Conservation (phyloP, 2,329 filamentous ascomycete species). For the Penicillium sp. region DNA sequence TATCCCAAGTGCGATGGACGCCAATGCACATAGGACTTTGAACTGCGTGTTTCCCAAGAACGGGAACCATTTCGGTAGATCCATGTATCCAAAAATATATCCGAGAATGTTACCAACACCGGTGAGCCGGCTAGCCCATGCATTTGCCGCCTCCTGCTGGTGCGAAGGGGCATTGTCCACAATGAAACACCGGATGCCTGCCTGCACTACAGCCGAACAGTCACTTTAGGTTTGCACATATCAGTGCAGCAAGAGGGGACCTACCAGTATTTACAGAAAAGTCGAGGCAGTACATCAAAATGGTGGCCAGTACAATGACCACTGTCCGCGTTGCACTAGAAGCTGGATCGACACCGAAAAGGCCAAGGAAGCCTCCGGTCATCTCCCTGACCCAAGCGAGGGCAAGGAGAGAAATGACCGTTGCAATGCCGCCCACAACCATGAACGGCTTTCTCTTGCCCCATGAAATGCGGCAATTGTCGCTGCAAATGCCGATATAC, state of each 20-base stretch:
- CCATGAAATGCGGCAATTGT: slow-evolving; percentile 67
- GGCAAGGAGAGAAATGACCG: slow-evolving; percentile 57
- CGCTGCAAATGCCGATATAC: slow-evolving; percentile 71
- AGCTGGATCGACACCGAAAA: slow-evolving; percentile 63
- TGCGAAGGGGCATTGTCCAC: slow-evolving; percentile 86
- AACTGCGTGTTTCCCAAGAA: slow-evolving; percentile 85
- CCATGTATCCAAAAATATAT: slow-evolving; percentile 75
- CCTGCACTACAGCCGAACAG: slow-evolving; percentile 59
- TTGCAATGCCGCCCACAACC: slow-evolving; percentile 59
- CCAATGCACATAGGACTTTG: slow-evolving; percentile 80
- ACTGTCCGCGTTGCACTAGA: slow-evolving; percentile 55
- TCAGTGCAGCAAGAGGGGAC: too few relatives aligned
- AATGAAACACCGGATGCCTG: slow-evolving; percentile 59
- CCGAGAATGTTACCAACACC: slow-evolving; percentile 86
- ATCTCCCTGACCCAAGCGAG: slow-evolving; percentile 68
- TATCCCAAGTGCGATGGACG: slow-evolving; percentile 60
- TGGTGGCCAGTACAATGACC: slow-evolving; percentile 69
- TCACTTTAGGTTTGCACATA: neutral
- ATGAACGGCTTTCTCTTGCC: slow-evolving; percentile 77
- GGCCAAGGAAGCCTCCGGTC: slow-evolving; percentile 55
- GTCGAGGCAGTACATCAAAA: slow-evolving; percentile 82
- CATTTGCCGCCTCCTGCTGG: slow-evolving; percentile 87
- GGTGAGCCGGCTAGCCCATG: slow-evolving; percentile 80
- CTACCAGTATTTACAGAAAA: slow-evolving; percentile 87
- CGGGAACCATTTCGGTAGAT: slow-evolving; percentile 63